phyloP scores from a whole-genome alignment of 305 asterid genomes.

The Solanum hybrid region DNA sequence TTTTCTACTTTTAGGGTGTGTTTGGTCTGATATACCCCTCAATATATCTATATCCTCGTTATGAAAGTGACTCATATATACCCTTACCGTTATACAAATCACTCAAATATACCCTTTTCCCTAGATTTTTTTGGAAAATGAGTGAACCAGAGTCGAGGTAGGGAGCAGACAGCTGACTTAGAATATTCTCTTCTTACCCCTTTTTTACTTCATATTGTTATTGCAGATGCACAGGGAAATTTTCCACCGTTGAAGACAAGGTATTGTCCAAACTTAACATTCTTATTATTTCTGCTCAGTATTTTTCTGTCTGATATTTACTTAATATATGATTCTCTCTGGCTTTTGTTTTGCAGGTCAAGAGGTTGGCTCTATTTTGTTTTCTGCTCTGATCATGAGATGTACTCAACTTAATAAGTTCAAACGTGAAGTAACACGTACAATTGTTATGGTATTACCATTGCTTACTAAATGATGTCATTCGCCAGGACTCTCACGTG shows the following conservation, averaged over 20 bases:
- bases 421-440: neutral
- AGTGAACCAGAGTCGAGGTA: neutral
- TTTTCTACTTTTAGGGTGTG: neutral
- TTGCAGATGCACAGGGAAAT: constrained; percentile 63
- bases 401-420: neutral
- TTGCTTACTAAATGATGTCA: constrained; percentile 10
- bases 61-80: neutral
- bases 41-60: neutral
- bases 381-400: constrained; percentile 1
- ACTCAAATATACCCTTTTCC: neutral
- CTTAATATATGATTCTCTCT: neutral
- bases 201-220: neutral
- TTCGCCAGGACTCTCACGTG: constrained; percentile 51
- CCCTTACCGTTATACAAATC: neutral
- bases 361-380: constrained; percentile 36
- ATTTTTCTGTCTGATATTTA: neutral
- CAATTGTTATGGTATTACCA: neutral
- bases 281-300: neutral
- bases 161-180: neutral
- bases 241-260: constrained; percentile 49
- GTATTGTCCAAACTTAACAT: neutral
- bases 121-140: neutral
- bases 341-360: constrained; percentile 50
- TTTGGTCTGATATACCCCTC: neutral
- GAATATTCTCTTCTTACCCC: neutral